phyloP scores from a whole-genome alignment of 106 monocot species.

The Apostasia shenzhenica region DNA sequence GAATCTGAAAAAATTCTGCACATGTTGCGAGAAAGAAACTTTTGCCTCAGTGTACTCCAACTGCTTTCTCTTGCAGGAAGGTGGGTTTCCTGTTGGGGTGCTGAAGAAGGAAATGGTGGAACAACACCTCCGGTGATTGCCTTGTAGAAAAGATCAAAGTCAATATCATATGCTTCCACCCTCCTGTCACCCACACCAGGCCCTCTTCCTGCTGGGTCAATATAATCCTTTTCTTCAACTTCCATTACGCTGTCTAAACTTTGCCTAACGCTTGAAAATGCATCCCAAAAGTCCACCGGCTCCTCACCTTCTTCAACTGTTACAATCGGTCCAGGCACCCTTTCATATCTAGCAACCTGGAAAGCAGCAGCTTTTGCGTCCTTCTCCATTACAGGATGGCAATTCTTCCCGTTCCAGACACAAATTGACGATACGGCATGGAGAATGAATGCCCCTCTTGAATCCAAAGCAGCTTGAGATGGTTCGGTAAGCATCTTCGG shows the following conservation, averaged over 20 bases:
- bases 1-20: slow-evolving; percentile 61
- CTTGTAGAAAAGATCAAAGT: slow-evolving; percentile 81
- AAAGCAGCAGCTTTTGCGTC: slow-evolving; percentile 86
- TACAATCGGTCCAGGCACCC: slow-evolving; percentile 62
- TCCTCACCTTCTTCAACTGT: slow-evolving; percentile 72
- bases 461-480: slow-evolving; percentile 57
- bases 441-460: slow-evolving; percentile 85
- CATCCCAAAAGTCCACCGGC: slow-evolving; percentile 76
- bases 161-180: slow-evolving; percentile 63
- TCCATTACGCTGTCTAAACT: slow-evolving; percentile 12
- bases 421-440: slow-evolving; percentile 66
- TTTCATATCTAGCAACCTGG: slow-evolving; percentile 93
- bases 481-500: slow-evolving; percentile 82
- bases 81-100: slow-evolving; percentile 59
- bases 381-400: slow-evolving; percentile 70
- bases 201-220: slow-evolving; percentile 10
- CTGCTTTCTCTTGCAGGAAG: slow-evolving; percentile 88
- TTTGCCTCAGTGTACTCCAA: slow-evolving; percentile 82
- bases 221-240: slow-evolving; percentile 19
- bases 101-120: slow-evolving; percentile 62
- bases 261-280: slow-evolving; percentile 32
- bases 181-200: slow-evolving; percentile 42
- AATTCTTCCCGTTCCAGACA: slow-evolving; percentile 78
- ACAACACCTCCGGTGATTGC: slow-evolving; percentile 76
- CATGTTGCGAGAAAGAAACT: slow-evolving; percentile 48